These are phyloP conservation scores for Wickerhamomyces canadensis DNA, from an alignment of 805 yeast species.

Conservation along the genomic window DNA sequence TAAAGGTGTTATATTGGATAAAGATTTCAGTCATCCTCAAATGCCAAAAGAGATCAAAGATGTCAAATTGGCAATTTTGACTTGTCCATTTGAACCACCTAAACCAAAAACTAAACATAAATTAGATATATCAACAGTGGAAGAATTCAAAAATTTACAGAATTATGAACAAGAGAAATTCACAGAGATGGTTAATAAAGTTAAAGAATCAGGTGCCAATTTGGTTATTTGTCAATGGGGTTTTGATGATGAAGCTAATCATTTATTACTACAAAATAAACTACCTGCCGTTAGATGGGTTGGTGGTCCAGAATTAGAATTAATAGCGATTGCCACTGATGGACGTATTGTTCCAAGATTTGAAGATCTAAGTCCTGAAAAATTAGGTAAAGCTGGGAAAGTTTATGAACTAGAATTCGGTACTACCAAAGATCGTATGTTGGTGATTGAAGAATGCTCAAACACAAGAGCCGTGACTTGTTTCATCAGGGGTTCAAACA, in stretches of 20 bases:
- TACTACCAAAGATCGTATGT: conserved; percentile 93
- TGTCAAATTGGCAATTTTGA: conserved; percentile 88
- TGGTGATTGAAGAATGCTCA: conserved; percentile 85
- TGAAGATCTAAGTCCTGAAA: conserved; percentile 78
- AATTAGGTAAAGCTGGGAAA: conserved; percentile 83
- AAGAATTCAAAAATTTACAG: conserved; percentile 88
- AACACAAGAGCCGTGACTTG: conserved; percentile 88
- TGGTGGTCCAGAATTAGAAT: conserved; percentile 94
- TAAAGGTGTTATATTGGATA: conserved; percentile 89
- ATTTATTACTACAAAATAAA: conserved; percentile 77
- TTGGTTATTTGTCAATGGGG: conserved; percentile 99
- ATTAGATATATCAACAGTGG: conserved; percentile 87
- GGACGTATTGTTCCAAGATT: conserved; percentile 97
- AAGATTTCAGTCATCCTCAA: conserved; percentile 97
- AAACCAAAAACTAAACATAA: conserved; percentile 99
- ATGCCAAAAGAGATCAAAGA: conserved; percentile 81
- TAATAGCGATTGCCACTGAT: conserved; percentile 94
- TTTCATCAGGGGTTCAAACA: conserved; percentile 91
- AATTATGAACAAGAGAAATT: conserved; percentile 89
- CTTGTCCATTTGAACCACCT: conserved; percentile 99
- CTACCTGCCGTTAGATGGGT: conserved; percentile 99
- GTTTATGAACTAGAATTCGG: conserved; percentile 91
- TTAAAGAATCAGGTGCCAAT: conserved; percentile 89
- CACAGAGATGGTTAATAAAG: conserved; percentile 80
- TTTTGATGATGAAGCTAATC: conserved; percentile 97